A percentile compares a stretch with the other conserved stretches of the same genome.
phyloP scores from a whole-genome alignment of 1,284 basidiomycete genomes.

The Stereum hirsutum region DNA sequence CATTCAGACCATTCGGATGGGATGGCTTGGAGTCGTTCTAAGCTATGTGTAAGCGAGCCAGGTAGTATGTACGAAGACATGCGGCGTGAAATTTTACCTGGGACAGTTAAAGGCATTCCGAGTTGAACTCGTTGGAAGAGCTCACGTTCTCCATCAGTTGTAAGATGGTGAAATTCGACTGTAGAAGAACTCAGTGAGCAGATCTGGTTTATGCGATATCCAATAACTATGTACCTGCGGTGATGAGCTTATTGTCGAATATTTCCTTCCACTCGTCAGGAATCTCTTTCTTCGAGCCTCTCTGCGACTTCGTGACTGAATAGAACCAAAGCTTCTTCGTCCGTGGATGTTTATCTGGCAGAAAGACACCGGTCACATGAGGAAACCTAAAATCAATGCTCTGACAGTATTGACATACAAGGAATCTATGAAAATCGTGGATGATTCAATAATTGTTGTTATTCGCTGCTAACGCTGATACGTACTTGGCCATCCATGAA shows the following conservation, averaged over 20 bases:
- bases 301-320: conserved; percentile 34
- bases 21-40: conserved; percentile 68
- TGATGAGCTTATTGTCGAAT: conserved; percentile 47
- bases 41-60: neutral
- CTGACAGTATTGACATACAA: conserved; percentile 18
- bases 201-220: neutral
- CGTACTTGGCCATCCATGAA: conserved; percentile 63
- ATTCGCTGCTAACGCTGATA: conserved; percentile 7
- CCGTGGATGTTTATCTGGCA: conserved; percentile 34
- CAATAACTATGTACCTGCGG: conserved; percentile 38
- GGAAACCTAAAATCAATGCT: neutral
- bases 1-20: conserved; percentile 50
- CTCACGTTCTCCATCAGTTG: conserved; percentile 45
- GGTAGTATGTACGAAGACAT: neutral
- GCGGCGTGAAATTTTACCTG: conserved; percentile 31
- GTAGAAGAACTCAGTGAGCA: too few relatives aligned
- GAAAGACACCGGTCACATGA: neutral
- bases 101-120: conserved; percentile 60
- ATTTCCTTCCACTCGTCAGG: conserved; percentile 37
- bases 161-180: conserved; percentile 52
- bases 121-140: conserved; percentile 75
- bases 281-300: conserved; percentile 32
- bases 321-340: conserved; percentile 56
- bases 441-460: neutral
- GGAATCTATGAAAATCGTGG: conserved; percentile 21